Base-by-base conservation (phyloP, 768 basidiomycete species). In the Rhodocollybia butyracea region DNA sequence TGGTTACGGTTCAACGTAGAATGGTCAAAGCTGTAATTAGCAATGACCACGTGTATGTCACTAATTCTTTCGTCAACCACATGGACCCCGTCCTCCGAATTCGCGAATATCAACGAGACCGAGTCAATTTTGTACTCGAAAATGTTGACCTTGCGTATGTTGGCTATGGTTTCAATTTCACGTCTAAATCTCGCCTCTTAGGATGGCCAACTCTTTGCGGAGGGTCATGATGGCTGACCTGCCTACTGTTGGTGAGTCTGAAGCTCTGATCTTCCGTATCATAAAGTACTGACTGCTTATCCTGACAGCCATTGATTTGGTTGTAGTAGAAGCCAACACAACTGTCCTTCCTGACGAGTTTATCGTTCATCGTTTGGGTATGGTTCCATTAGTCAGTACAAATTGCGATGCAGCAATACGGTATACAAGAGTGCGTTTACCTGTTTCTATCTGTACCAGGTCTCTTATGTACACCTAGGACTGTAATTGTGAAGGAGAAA, bases 291-390 rank as follows among this genome's bases (percentile, higher is more conserved):
- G 24, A 12, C 15, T 34, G 29, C 34, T 31, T 41, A 32, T 7
- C 38, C 38, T 53, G 17, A 15, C 34, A 59, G 97, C 95, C 32
- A 98, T 99, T 60, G 97, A 99, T 75, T 88, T 96, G 72, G 96
- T 98, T 11, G 90, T 94, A 70, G 89, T 98, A 60, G 82, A 88
- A 57, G 81, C 81, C 54, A 99, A 99, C 69, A 94, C 93, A 4
- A 86, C 91, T 2, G 95, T 97, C 3, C 74, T 99, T 21, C 92
- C 95, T 2, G 97, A 99, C 71, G 97, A 99, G 73, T 97, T 94
- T 74, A 89, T 99, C 58, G 92, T 94, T 0, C 97, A 99, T 70
- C 84, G 97, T 48, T 77, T 99, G 29, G 97, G 97, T 22, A 89
- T 97, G 84, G 79, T 99, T 27, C 97, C 97, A 7, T 76, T 99